Conservation (phyloP, 352 stramenopile species). For the Globisporangium paroecandrum region DNA sequence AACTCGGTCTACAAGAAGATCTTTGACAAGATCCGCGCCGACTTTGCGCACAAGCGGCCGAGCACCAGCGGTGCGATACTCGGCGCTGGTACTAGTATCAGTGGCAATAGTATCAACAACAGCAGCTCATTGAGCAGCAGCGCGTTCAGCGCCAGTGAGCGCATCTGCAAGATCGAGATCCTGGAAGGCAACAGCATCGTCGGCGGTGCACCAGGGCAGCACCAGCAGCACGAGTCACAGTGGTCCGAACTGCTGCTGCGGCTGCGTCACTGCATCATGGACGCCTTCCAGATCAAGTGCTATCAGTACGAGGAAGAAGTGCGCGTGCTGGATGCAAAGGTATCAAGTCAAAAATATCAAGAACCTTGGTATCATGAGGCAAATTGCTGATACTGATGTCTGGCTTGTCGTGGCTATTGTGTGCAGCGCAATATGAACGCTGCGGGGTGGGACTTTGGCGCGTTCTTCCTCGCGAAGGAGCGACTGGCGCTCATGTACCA, state of each 20-base stretch:
- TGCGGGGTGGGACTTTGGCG: constrained; percentile 67
- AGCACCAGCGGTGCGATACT: constrained; percentile 13
- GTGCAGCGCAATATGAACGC: constrained; percentile 31
- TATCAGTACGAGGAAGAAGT: constrained; percentile 79
- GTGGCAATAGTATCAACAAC: not conserved
- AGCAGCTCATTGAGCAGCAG: constrained; percentile 9
- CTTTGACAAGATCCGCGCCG: constrained; percentile 61
- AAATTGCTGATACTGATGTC: not conserved
- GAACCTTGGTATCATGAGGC: not conserved
- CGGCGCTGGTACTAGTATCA: constrained; percentile 1
- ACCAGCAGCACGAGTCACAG: constrained; percentile 76
- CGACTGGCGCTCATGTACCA: constrained; percentile 80
- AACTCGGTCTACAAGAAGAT: constrained; percentile 74
- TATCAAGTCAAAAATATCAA: constrained; percentile 10
- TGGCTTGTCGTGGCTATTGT: not conserved
- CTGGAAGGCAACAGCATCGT: constrained; percentile 68
- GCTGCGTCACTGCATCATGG: constrained; percentile 75
- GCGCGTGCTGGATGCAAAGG: constrained; percentile 59
- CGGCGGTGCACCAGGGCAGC: constrained; percentile 38
- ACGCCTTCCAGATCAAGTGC: constrained; percentile 75
- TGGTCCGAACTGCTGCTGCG: constrained; percentile 73
- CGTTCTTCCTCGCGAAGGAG: constrained; percentile 81
- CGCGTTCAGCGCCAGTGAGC: constrained; percentile 26
- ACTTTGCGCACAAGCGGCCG: constrained; percentile 56
- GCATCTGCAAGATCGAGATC: constrained; percentile 84